phyloP scores from a whole-genome alignment of 306 rosid genomes.

The Glycine tomentella region DNA sequence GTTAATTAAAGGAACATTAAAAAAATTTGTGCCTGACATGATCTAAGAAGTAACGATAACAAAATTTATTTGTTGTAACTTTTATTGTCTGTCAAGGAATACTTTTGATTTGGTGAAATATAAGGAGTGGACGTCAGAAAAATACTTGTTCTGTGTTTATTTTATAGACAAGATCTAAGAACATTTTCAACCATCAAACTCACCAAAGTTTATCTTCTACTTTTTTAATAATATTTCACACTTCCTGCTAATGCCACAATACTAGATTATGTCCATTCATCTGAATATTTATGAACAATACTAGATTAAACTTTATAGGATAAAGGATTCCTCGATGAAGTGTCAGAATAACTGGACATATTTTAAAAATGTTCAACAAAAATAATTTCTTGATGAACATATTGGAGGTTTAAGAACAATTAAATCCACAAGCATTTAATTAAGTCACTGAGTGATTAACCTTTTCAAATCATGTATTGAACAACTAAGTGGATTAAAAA shows the following conservation, averaged over 20 bases:
- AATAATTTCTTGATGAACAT: neutral
- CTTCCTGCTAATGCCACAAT: too few species aligned
- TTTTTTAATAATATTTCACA: too few species aligned
- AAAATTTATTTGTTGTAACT: neutral
- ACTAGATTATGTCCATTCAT: neutral
- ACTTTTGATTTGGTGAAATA: neutral
- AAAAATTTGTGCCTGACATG: too few species aligned
- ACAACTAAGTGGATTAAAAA: neutral
- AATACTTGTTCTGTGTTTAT: neutral
- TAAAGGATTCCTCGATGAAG: constrained; percentile 26
- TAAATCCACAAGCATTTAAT: neutral
- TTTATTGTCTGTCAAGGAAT: neutral
- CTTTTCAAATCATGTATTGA: neutral
- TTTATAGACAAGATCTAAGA: neutral
- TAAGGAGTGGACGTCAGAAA: neutral
- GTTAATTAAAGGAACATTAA: constrained; percentile 21
- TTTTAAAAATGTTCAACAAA: neutral
- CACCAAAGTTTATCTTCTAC: neutral
- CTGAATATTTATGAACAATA: neutral
- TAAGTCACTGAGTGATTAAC: neutral
- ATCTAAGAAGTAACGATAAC: neutral
- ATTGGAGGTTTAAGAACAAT: constrained; percentile 3
- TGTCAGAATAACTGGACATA: neutral
- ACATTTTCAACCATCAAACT: too few species aligned
- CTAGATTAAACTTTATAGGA: constrained; percentile 10